phyloP scores from a whole-genome alignment of 2,329 filamentous ascomycete species.

The Fusarium verrucosum region DNA sequence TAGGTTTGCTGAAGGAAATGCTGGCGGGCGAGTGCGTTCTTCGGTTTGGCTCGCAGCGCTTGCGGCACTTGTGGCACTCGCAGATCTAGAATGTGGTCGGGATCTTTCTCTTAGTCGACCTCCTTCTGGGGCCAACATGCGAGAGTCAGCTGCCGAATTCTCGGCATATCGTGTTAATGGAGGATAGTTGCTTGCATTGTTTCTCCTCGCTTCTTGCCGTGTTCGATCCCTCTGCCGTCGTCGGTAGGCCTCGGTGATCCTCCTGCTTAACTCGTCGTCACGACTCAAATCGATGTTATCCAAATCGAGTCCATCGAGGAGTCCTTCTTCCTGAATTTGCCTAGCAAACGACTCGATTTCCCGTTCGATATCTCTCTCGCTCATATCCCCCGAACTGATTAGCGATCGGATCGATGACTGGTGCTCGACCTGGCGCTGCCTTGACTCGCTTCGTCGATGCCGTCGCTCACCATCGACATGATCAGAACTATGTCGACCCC shows the following conservation, averaged over 20 bases:
- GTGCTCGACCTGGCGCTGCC: conserved; percentile 77
- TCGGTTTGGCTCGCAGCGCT: conserved; percentile 57
- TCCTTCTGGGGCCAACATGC: conserved; percentile 43
- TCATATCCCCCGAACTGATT: conserved; percentile 80
- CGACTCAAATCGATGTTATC: conserved; percentile 85
- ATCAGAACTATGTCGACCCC: conserved; percentile 45
- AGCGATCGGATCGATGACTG: conserved; percentile 88
- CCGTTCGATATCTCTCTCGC: conserved; percentile 80
- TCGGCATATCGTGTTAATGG: conserved; percentile 50
- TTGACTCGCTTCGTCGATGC: conserved; percentile 56
- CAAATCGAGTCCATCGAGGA: conserved; percentile 87
- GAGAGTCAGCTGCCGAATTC: conserved; percentile 35
- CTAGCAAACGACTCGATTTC: conserved; percentile 91
- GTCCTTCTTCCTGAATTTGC: conserved; percentile 86
- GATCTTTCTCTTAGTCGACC: conserved; percentile 47
- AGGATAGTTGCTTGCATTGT: conserved; percentile 49
- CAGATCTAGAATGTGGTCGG: conserved; percentile 57
- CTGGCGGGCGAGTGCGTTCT: conserved; percentile 62
- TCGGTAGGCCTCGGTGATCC: conserved; percentile 88
- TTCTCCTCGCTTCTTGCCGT: conserved; percentile 60
- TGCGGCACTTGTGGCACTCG: conserved; percentile 53
- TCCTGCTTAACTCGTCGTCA: conserved; percentile 89
- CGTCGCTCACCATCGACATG: conserved; percentile 51
- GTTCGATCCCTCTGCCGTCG: conserved; percentile 73
- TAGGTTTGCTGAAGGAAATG: conserved; percentile 42